phyloP scores from a whole-genome alignment of 176 grass and related monocot genomes.

The Rhipidocladum racemiflorum region DNA sequence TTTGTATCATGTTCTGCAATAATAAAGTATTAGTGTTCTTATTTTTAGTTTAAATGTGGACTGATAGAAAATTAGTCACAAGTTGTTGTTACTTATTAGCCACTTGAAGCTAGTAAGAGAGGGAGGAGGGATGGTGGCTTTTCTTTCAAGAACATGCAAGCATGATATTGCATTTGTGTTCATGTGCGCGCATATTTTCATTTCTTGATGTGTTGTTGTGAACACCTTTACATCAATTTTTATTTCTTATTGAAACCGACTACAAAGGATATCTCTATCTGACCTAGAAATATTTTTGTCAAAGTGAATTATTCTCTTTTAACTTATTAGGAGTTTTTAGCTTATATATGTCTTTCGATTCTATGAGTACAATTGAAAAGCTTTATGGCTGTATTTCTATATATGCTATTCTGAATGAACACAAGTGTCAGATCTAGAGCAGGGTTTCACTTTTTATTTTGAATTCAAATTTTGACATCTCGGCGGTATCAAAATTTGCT shows the following conservation, averaged over 20 bases:
- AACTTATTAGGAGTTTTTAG: slow-evolving; percentile 23
- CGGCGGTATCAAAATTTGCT: too few species aligned
- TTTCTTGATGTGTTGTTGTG: background rate
- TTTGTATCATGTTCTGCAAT: background rate
- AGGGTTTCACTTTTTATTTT: background rate
- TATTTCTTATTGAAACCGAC: slow-evolving; percentile 17
- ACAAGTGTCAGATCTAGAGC: background rate
- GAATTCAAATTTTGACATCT: too few species aligned
- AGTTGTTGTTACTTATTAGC: background rate
- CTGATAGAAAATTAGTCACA: background rate
- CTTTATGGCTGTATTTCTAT: slow-evolving; percentile 33
- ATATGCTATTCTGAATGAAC: background rate
- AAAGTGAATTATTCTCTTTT: background rate
- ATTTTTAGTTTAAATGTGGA: background rate
- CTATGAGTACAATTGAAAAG: slow-evolving; percentile 56
- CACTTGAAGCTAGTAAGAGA: background rate
- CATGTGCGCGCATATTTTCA: background rate
- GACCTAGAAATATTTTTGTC: background rate
- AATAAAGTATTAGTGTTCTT: background rate
- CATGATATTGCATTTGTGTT: background rate
- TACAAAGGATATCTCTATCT: background rate
- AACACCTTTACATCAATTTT: slow-evolving; percentile 10
- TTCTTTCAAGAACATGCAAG: background rate
- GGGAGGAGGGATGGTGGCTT: background rate
- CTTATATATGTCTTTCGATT: slow-evolving; percentile 30